Percentiles rank a stretch among this genome's conserved stretches.
Evolutionary conservation across 2,329 filamentous ascomycete genomes (phyloP).

Genomic region (Diaporthe sp.): DNA sequence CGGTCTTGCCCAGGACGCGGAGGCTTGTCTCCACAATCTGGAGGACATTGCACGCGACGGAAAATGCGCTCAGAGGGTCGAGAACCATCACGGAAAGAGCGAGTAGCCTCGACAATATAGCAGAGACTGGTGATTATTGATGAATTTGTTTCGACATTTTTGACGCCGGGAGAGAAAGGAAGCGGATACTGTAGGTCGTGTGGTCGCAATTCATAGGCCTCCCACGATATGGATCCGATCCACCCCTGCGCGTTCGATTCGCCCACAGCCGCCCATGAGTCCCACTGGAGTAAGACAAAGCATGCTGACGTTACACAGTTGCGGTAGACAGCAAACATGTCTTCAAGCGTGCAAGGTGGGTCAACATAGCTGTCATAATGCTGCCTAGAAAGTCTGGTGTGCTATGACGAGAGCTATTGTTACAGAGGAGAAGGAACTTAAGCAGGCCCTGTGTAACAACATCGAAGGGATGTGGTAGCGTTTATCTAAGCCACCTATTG

Average conservation of each 20-base stretch:
- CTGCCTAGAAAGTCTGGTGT: no score
- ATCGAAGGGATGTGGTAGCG: no score
- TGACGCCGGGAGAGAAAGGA: neutral
- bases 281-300: neutral
- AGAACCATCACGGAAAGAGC: neutral
- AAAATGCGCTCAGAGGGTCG: neutral
- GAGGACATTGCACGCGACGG: neutral
- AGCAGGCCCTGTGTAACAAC: no score
- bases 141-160: neutral
- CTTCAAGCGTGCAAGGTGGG: no score
- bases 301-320: neutral
- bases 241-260: neutral
- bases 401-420: no score
- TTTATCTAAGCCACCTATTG: no score
- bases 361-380: no score
- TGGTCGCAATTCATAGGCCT: neutral
- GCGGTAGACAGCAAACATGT: neutral
- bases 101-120: neutral
- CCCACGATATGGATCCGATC: neutral
- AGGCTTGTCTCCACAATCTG: conserved; percentile 7
- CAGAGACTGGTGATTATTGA: no score
- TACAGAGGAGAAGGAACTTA: no score
- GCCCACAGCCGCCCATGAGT: neutral
- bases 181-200: neutral
- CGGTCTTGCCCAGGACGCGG: neutral